Percentiles rank a stretch among this genome's conserved stretches.
phyloP scores from a whole-genome alignment of 768 basidiomycete species.

The Pleurotus cornucopiae region DNA sequence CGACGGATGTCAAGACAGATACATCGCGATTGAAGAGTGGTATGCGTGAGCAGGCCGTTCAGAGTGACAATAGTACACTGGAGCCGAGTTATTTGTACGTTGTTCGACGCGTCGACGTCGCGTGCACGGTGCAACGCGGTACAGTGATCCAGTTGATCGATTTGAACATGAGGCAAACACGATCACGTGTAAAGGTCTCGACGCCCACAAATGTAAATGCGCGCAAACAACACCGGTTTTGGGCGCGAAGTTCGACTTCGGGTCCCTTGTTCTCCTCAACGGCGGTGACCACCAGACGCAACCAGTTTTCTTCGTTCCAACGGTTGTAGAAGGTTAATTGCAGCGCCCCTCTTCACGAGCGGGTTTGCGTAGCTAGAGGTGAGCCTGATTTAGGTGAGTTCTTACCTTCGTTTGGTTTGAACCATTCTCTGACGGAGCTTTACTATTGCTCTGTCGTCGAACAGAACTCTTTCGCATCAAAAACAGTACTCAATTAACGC shows the following conservation, averaged over 20 bases:
- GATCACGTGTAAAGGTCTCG: neutral
- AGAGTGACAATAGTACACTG: no score
- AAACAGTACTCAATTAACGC: slow-evolving; percentile 1
- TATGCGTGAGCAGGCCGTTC: no score
- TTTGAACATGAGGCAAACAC: slow-evolving; percentile 1
- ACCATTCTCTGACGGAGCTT: neutral
- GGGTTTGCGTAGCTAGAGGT: slow-evolving; percentile 4
- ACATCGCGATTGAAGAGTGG: no score
- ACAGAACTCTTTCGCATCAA: neutral
- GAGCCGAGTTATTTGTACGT: no score
- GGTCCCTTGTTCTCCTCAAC: slow-evolving; percentile 6
- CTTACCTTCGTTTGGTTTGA: neutral
- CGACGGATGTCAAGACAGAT: no score
- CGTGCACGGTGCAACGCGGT: no score
- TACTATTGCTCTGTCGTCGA: neutral
- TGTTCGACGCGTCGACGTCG: no score
- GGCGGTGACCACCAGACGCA: neutral
- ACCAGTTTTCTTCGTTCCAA: neutral
- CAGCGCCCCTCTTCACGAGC: neutral
- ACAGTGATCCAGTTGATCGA: neutral
- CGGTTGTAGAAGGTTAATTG: slow-evolving; percentile 3
- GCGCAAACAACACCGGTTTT: neutral
- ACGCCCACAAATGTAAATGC: slow-evolving; percentile 2
- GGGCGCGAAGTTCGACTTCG: neutral
- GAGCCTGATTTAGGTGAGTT: slow-evolving; percentile 6